Conservation (phyloP, 768 basidiomycete genomes). For the Termitomyces sp. region DNA sequence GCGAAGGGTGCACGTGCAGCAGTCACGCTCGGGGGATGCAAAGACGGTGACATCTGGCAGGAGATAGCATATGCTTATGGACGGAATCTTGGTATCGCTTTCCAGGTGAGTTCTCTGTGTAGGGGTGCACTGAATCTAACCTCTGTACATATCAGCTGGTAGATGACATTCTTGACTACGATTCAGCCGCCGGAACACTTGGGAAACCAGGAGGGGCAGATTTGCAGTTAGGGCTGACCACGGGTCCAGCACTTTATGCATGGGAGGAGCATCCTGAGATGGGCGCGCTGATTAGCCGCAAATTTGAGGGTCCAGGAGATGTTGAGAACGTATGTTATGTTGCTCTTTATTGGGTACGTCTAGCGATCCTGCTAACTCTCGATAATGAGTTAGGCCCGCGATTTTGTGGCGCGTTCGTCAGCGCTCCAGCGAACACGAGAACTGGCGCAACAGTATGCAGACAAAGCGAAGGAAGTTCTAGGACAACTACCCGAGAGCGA, state of each 20-base stretch:
- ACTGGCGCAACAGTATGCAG: slow-evolving; percentile 68
- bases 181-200: slow-evolving; percentile 67
- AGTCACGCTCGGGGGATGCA: slow-evolving; percentile 84
- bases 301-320: slow-evolving; percentile 80
- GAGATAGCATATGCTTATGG: slow-evolving; percentile 98
- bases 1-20: slow-evolving; percentile 87
- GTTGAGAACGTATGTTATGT: slow-evolving; percentile 65
- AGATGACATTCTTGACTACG: slow-evolving; percentile 94
- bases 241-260: slow-evolving; percentile 91
- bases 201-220: slow-evolving; percentile 94
- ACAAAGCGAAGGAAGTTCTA: slow-evolving; percentile 74
- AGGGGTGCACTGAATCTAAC: not conserved
- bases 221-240: slow-evolving; percentile 80
- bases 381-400: slow-evolving; percentile 52
- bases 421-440: slow-evolving; percentile 80
- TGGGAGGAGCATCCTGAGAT: slow-evolving; percentile 93
- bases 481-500: slow-evolving; percentile 76
- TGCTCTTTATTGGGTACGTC: slow-evolving; percentile 3
- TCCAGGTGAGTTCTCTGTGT: slow-evolving; percentile 61
- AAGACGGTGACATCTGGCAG: slow-evolving; percentile 83
- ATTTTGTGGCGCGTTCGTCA: slow-evolving; percentile 68
- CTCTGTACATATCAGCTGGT: slow-evolving; percentile 59
- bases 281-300: slow-evolving; percentile 80
- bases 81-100: slow-evolving; percentile 89
- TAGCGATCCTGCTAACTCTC: slow-evolving; percentile 1